Percentiles rank a stretch among this genome's conserved stretches.
Conservation (phyloP, 1,139 yeast genomes). For the Magnusiomyces tetraspermus region DNA sequence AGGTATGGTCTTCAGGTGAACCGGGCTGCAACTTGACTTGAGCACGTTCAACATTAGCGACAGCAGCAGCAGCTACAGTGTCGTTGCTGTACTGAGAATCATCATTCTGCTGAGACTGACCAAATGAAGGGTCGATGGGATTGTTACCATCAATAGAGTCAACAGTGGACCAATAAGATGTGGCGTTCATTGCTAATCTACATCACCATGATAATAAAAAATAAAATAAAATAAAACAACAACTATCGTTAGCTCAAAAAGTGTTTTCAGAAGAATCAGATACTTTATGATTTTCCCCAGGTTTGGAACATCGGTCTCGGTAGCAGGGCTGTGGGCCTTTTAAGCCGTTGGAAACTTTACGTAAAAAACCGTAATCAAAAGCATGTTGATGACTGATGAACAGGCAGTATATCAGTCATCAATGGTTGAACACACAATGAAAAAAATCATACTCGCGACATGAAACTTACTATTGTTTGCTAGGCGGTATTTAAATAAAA, state of each 20-base stretch:
- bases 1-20: slow-evolving; percentile 4
- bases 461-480: no score
- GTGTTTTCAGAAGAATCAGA: no score
- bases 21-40: not conserved
- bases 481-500: no score
- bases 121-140: slow-evolving; percentile 13
- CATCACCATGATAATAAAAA: not conserved
- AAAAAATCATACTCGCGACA: no score
- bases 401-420: not conserved
- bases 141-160: slow-evolving; percentile 11
- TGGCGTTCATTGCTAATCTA: not conserved
- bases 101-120: slow-evolving; percentile 9
- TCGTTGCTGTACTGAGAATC: slow-evolving; percentile 10
- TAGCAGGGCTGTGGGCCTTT: not conserved
- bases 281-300: no score
- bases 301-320: no score
- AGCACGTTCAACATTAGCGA: slow-evolving; percentile 12
- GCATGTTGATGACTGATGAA: not conserved
- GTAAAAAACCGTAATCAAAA: not conserved
- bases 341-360: not conserved
- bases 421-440: no score
- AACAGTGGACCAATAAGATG: slow-evolving; percentile 3
- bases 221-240: not conserved
- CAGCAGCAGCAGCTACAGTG: slow-evolving; percentile 14
- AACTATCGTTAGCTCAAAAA: no score